Evolutionary conservation across 768 basidiomycete species (phyloP), one percentile per base, ranked within the genome.

Genomic region (Mycena alexandri): DNA sequence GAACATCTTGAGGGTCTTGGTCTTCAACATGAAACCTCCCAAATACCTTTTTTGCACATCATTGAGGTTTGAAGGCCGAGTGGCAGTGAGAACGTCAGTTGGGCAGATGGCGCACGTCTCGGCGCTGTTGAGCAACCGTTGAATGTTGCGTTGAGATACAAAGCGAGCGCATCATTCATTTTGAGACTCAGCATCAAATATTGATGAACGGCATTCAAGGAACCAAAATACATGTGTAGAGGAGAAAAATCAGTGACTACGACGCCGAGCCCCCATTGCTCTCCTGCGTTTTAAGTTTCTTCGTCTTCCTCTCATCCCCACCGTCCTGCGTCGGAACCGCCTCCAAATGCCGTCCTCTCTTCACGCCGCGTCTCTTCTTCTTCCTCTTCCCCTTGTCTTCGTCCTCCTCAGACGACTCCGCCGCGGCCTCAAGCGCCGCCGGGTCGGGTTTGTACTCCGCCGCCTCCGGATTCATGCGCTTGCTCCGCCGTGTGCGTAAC

Each of bases 381-480:
- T 69, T 64, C 65, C 59, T 65, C 59, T 54, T n/a, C 55, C 53
- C 29, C 42, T 43, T 55, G 63, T 44, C 62, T 52, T 70, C 72
- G 13, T 73, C 75, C 11, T 76, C 78, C 12, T 75, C 78, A 24
- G 67, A 72, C 38, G 76, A 75, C 24, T 77, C 76, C 11, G 75
- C 76, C 14, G 56, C 72, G 21, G 73, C 78, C 2, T 74, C 74
- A 5, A 43, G 46, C n/a, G 38, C 38, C 38, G 14, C 10, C 38
- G 71, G 74, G 2, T 69, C 73, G 4, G 83, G 84, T 52, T 82
- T 77, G 71, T 83, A 84, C 17, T 80, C 79, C 19, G 75, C 67
- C 10, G 73, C 75, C 65, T 84, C 82, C 25, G 50, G 63, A 42
- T 73, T 71, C n/a, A 82, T 75, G 34, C 79, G 75, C 68, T 72